Conservation (phyloP, 2,329 filamentous ascomycete species). For the Calonectria honghensis region DNA sequence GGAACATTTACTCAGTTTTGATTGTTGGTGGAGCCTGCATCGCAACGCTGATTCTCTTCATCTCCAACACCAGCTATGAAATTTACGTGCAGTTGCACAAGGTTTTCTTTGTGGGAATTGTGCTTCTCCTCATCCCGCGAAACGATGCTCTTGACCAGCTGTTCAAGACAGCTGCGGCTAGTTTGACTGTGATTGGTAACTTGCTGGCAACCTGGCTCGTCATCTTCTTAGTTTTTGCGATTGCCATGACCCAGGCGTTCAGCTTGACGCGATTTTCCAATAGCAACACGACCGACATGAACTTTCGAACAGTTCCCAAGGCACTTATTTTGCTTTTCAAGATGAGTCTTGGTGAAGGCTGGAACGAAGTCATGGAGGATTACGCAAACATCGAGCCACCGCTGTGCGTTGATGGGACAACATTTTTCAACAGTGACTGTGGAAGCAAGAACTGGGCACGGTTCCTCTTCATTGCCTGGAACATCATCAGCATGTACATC, state of each 20-base stretch:
- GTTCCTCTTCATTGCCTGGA: conserved; percentile 95
- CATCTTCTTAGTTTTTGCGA: conserved; percentile 95
- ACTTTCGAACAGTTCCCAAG: conserved; percentile 95
- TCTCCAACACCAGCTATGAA: conserved; percentile 76
- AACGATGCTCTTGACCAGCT: conserved; percentile 98
- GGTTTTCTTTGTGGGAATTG: conserved; percentile 92
- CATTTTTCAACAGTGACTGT: conserved; percentile 93
- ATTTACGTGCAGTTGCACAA: conserved; percentile 90
- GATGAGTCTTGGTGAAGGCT: conserved; percentile 95
- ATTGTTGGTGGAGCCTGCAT: conserved; percentile 86
- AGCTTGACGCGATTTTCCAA: conserved; percentile 88
- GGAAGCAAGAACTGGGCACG: conserved; percentile 93
- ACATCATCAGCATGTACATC: conserved; percentile 99
- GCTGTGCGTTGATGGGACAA: conserved; percentile 82
- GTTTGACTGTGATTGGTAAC: conserved; percentile 92
- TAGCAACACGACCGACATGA: conserved; percentile 84
- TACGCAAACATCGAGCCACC: conserved; percentile 88
- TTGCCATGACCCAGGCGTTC: conserved; percentile 96
- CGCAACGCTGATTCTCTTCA: conserved; percentile 85
- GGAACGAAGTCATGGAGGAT: conserved; percentile 98
- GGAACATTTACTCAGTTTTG: conserved; percentile 93
- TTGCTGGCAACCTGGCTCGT: conserved; percentile 98
- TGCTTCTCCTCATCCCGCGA: conserved; percentile 92
- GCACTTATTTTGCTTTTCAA: conserved; percentile 94
- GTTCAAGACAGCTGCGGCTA: conserved; percentile 98